Evolutionary conservation across 805 yeast species (phyloP).

Genomic region (Zygotorulaspora danielsina): DNA sequence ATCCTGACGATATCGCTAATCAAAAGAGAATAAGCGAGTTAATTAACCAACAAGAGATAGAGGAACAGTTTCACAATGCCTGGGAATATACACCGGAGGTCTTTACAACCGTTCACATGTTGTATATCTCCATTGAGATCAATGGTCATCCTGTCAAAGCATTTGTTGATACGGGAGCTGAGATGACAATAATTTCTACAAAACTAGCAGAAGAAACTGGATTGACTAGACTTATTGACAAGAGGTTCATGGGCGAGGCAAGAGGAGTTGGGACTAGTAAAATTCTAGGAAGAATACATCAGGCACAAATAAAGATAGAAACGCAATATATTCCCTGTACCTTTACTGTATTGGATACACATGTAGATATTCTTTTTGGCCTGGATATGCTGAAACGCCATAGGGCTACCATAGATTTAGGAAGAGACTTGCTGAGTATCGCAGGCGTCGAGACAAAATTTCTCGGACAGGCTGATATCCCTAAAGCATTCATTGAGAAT

Average conservation of each 20-base stretch:
- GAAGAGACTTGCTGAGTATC: slow-evolving; percentile 57
- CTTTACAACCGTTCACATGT: slow-evolving; percentile 78
- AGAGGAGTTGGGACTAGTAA: slow-evolving; percentile 83
- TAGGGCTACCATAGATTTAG: slow-evolving; percentile 75
- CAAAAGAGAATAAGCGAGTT: slow-evolving; percentile 63
- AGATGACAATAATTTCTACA: slow-evolving; percentile 77
- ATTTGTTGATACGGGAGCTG: slow-evolving; percentile 96
- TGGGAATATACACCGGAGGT: slow-evolving; percentile 86
- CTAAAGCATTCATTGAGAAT: slow-evolving; percentile 33
- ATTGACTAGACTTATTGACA: slow-evolving; percentile 69
- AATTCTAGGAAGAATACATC: slow-evolving; percentile 80
- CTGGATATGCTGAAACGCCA: slow-evolving; percentile 88
- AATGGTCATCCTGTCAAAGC: slow-evolving; percentile 83
- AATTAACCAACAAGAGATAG: slow-evolving; percentile 66
- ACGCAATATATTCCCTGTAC: slow-evolving; percentile 59
- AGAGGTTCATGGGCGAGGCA: slow-evolving; percentile 75
- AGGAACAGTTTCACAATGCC: slow-evolving; percentile 76
- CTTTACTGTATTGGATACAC: slow-evolving; percentile 67
- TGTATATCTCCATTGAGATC: slow-evolving; percentile 71
- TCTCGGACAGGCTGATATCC: slow-evolving; percentile 66
- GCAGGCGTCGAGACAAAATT: slow-evolving; percentile 73
- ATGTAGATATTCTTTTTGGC: slow-evolving; percentile 75
- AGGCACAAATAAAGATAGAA: slow-evolving; percentile 80
- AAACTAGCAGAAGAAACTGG: slow-evolving; percentile 69
- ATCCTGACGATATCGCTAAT: slow-evolving; percentile 68